Evolutionary conservation across 169 alveolate species (phyloP), one percentile per base, ranked within the genome.

Genomic region (Cryptosporidium xiaoi): DNA sequence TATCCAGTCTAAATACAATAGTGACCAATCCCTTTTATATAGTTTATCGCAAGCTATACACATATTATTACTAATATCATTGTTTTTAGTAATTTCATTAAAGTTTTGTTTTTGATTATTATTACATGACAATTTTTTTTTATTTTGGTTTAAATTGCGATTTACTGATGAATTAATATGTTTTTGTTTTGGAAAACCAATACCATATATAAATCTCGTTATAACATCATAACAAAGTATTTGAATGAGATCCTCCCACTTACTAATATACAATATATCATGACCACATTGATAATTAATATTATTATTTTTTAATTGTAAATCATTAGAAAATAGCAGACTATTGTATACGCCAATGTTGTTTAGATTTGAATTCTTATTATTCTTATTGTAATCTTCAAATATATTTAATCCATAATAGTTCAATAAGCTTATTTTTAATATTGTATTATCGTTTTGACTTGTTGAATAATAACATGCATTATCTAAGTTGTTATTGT

Each of bases 111-210:
- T 20, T 53, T 3, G 4, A 20, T 62, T 27, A 27, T 6, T 6
- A 62, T 34, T 62, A 20, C 7, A 20, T 20, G 24, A 20, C 33
- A n/a, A 2, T 15, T 62, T 62, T 20, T 27, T 62, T 2, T 55
- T 18, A 55, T 55, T 7, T 62, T 62, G 67, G 18, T 62, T 62
- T 29, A 20, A 20, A 20, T 29, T 62, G 7, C 46, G 36, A 33
- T 62, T 53, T n/a, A 33, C 51, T 24, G 66, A 77, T 44, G 33
- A 34, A 53, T 56, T 60, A 2, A 77, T 33, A 18, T 34, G 24
- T 34, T 60, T 77, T 60, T 56, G 87, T 60, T 31, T 77, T 4
- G 87, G 87, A 40, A 77, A 8, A 33, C 87, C 87, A 60, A 77
- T 36, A 2, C 87, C 87, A 62, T 77, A 60, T 24, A 62, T 6